These are phyloP conservation scores for Vitis vinifera DNA, from an alignment of 164 flowering plant species.

Conservation along the genomic window DNA sequence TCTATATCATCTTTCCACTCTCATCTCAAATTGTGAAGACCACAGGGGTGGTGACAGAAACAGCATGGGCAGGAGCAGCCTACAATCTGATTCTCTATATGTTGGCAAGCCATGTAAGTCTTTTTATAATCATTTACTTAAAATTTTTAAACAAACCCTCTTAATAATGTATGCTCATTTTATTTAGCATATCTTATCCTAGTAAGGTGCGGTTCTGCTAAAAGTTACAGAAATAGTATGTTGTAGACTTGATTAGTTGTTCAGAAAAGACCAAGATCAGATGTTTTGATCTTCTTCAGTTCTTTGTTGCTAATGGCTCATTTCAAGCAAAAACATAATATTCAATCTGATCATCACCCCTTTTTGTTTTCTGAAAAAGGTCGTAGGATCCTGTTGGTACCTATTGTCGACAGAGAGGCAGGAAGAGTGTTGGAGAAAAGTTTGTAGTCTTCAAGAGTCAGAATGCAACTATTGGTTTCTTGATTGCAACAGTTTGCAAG, in stretches of 20 bases:
- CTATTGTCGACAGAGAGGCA: conserved; percentile 61
- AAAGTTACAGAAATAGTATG: not conserved
- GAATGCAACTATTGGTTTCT: conserved; percentile 39
- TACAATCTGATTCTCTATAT: conserved; percentile 77
- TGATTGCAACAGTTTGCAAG: conserved; percentile 30
- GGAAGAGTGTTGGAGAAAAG: conserved; percentile 62
- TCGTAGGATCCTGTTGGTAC: conserved; percentile 74
- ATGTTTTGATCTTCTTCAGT: not conserved
- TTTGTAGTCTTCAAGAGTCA: conserved; percentile 30
- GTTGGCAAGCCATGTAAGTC: conserved; percentile 88
- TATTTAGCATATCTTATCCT: not conserved
- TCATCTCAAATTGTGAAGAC: conserved; percentile 63
- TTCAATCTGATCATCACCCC: not conserved
- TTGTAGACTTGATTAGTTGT: not conserved
- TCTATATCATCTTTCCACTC: conserved; percentile 68
- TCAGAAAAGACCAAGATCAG: not conserved
- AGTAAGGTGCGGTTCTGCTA: not conserved
- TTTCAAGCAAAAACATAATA: not conserved
- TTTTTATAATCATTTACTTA: not conserved
- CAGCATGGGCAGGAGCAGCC: conserved; percentile 93
- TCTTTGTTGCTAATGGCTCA: not conserved
- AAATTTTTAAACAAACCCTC: too few species aligned
- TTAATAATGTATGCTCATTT: not conserved
- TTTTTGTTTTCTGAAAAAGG: conserved; percentile 30
- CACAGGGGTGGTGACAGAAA: conserved; percentile 66